Percentiles rank a stretch among this genome's conserved stretches.
These are phyloP conservation scores for Tetrapisispora taiwanensis DNA, from an alignment of 805 yeast species.

Conservation along the genomic window DNA sequence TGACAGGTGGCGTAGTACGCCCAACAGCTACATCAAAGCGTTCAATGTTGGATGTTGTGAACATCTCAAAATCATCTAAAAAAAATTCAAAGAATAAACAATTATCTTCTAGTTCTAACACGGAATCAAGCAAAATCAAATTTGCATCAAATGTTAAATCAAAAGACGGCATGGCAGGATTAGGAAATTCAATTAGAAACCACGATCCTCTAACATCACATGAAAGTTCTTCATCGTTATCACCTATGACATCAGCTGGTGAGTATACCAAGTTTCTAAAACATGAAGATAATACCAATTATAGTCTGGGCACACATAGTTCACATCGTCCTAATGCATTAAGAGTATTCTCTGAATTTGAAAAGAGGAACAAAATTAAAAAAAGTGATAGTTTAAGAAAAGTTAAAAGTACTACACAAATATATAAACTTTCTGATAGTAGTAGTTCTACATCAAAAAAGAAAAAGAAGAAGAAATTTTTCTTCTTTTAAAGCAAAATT, in stretches of 20 bases:
- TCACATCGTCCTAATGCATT: constrained; percentile 1
- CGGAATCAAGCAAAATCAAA: constrained; percentile 13
- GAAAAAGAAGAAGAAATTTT: constrained; percentile 3
- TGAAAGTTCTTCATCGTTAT: constrained; percentile 1
- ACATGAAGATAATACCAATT: background rate
- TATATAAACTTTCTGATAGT: constrained; percentile 13
- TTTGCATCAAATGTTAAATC: constrained; percentile 19
- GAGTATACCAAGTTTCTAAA: too few species aligned
- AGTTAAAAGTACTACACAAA: constrained; percentile 19
- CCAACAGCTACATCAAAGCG: constrained; percentile 6
- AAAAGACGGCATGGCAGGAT: constrained; percentile 16
- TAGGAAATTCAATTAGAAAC: constrained; percentile 7
- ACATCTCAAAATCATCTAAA: background rate
- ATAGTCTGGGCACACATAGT: background rate
- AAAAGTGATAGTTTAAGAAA: constrained; percentile 9
- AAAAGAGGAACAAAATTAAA: constrained; percentile 1
- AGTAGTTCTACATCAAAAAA: background rate
- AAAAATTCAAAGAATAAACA: background rate
- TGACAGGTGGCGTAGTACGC: constrained; percentile 20
- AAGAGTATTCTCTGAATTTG: constrained; percentile 4
- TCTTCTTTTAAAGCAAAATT: background rate
- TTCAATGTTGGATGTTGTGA: constrained; percentile 18
- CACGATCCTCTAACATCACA: background rate
- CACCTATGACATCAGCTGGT: background rate
- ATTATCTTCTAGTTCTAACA: background rate